Percentiles rank a stretch among this genome's conserved stretches.
phyloP scores from a whole-genome alignment of 139 green algal genomes.

The Tetraselmis striata region DNA sequence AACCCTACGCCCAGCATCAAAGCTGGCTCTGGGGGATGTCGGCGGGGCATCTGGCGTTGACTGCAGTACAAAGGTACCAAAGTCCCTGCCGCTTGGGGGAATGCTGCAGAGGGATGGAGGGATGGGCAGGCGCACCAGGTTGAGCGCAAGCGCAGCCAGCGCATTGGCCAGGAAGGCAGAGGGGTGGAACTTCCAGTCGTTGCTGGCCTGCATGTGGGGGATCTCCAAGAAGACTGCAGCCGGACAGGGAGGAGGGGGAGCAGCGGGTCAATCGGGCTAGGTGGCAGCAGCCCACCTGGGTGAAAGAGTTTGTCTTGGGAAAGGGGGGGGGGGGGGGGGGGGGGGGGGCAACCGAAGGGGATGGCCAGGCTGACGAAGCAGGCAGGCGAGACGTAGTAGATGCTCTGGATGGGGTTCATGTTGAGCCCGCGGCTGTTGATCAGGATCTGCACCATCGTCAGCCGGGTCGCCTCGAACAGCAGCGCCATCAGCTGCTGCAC shows the following conservation, averaged over 20 bases:
- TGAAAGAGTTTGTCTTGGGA: too few species aligned
- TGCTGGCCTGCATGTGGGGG: slow-evolving; percentile 19
- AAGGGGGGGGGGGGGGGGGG: slow-evolving; percentile 27
- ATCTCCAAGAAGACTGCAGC: slow-evolving; percentile 43
- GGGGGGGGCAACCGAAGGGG: slow-evolving; percentile 35
- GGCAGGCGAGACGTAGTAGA: slow-evolving; percentile 86
- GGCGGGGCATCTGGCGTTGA: too few species aligned
- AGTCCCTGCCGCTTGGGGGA: too few species aligned
- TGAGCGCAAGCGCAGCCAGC: slow-evolving; percentile 71
- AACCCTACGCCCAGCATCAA: too few species aligned
- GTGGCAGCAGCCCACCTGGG: too few species aligned
- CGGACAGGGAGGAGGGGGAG: slow-evolving; percentile 7
- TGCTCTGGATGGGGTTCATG: slow-evolving; percentile 79
- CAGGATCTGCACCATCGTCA: slow-evolving; percentile 63
- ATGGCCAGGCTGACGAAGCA: slow-evolving; percentile 69
- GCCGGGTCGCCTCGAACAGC: slow-evolving; percentile 47
- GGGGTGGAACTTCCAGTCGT: slow-evolving; percentile 50
- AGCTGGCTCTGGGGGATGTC: too few species aligned
- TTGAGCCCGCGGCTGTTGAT: slow-evolving; percentile 75
- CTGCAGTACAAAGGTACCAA: too few species aligned
- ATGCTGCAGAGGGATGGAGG: not conserved
- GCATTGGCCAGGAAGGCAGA: slow-evolving; percentile 84
- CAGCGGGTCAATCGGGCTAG: slow-evolving; percentile 34
- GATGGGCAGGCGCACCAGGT: slow-evolving; percentile 31
- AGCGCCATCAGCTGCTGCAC: slow-evolving; percentile 83